These are phyloP conservation scores for Candida michaelii DNA, from an alignment of 805 yeast species.

Conservation along the genomic window DNA sequence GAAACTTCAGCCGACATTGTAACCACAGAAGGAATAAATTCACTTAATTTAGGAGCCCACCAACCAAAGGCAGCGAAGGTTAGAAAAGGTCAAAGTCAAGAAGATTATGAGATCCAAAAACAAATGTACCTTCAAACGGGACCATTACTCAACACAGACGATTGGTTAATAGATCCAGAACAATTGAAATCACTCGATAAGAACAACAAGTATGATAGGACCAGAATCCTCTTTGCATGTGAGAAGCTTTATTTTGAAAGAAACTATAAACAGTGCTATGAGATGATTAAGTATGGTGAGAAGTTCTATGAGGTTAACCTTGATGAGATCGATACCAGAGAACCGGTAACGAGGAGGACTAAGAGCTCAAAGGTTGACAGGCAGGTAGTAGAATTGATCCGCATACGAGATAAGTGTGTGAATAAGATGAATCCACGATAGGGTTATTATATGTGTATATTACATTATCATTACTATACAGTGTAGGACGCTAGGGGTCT, in stretches of 20 bases:
- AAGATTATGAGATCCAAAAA: conserved; percentile 55
- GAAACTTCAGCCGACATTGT: too few relatives aligned
- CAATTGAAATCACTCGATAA: conserved; percentile 28
- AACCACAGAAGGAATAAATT: neutral
- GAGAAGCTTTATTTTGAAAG: conserved; percentile 61
- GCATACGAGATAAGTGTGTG: conserved; percentile 42
- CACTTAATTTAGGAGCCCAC: neutral
- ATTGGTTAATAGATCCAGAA: conserved; percentile 39
- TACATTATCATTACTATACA: too few relatives aligned
- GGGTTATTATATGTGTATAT: too few relatives aligned
- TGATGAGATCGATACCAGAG: neutral
- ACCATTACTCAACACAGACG: conserved; percentile 51
- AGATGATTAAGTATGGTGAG: conserved; percentile 40
- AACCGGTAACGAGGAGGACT: conserved; percentile 16
- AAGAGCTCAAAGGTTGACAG: conserved; percentile 40
- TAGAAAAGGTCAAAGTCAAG: conserved; percentile 71
- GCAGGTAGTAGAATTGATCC: conserved; percentile 51
- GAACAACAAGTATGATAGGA: conserved; percentile 52
- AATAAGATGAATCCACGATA: conserved; percentile 18
- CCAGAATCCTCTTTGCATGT: conserved; percentile 54
- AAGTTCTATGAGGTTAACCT: conserved; percentile 23
- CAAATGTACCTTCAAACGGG: conserved; percentile 52
- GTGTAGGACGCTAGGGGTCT: too few relatives aligned
- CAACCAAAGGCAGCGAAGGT: conserved; percentile 4
- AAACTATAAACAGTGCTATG: conserved; percentile 52